These are phyloP conservation scores for Agarophyton chilense DNA, from an alignment of 23 red algal species.

Conservation along the genomic window DNA sequence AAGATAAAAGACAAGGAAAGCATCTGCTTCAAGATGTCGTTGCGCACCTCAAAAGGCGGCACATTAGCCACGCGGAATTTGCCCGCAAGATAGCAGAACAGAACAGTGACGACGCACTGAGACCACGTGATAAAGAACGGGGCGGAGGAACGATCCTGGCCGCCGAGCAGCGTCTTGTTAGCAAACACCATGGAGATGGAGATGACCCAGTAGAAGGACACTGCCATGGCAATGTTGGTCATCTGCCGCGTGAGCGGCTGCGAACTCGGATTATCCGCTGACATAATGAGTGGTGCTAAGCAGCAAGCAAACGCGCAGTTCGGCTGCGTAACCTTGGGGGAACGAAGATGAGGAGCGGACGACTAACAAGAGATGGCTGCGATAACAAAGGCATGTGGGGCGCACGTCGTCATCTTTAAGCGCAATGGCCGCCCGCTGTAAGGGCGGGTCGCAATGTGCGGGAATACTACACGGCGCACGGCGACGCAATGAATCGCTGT, in stretches of 20 bases:
- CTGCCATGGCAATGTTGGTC: constrained; percentile 76
- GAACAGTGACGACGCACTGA: constrained; percentile 87
- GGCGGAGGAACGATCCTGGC: constrained; percentile 62
- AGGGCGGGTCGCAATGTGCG: not conserved
- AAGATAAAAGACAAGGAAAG: constrained; percentile 89
- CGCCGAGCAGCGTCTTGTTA: constrained; percentile 89
- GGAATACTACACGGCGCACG: not conserved
- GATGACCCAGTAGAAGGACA: constrained; percentile 93
- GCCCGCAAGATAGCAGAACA: constrained; percentile 72
- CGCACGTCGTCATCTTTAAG: not conserved
- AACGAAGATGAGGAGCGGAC: too few relatives aligned
- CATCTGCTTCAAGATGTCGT: constrained; percentile 69
- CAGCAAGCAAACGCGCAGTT: too few relatives aligned
- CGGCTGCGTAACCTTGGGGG: too few relatives aligned
- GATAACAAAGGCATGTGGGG: too few relatives aligned
- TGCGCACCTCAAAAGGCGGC: constrained; percentile 82
- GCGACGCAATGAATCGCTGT: not conserved
- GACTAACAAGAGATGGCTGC: too few relatives aligned
- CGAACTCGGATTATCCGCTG: constrained; percentile 28
- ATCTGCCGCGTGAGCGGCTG: constrained; percentile 59
- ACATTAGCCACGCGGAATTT: constrained; percentile 55
- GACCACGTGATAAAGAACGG: constrained; percentile 98
- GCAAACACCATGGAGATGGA: constrained; percentile 97
- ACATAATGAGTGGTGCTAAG: constrained; percentile 21
- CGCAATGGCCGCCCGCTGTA: not conserved